phyloP scores from a whole-genome alignment of 2,329 filamentous ascomycete genomes.

The Aspergillus clavatus region DNA sequence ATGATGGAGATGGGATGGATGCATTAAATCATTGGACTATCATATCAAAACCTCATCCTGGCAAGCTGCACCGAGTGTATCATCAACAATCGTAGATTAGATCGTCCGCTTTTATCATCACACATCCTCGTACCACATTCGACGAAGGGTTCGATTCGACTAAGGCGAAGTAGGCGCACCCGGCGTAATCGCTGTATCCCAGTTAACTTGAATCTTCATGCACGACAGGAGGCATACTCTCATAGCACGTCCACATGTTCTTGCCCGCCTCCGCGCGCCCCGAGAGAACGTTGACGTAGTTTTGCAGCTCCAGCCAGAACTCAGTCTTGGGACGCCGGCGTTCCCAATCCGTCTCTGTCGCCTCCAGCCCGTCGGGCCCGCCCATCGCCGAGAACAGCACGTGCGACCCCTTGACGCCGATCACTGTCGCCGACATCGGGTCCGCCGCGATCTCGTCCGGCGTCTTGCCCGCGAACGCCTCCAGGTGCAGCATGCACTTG shows the following conservation, averaged over 20 bases:
- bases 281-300: constrained; percentile 77
- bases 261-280: constrained; percentile 54
- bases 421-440: constrained; percentile 70
- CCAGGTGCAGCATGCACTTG: constrained; percentile 88
- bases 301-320: constrained; percentile 78
- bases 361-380: constrained; percentile 62
- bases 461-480: constrained; percentile 64
- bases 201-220: neutral
- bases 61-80: too few species aligned
- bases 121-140: too few species aligned
- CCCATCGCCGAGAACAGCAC: constrained; percentile 82
- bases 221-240: constrained; percentile 18
- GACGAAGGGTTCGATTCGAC: too few species aligned
- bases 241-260: constrained; percentile 25
- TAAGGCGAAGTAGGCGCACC: neutral
- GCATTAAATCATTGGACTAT: too few species aligned
- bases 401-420: constrained; percentile 85
- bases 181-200: neutral
- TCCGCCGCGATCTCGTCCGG: constrained; percentile 67
- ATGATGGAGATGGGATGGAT: too few species aligned
- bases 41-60: too few species aligned
- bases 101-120: too few species aligned
- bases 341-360: constrained; percentile 85
- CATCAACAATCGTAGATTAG: too few species aligned
- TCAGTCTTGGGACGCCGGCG: constrained; percentile 78